phyloP scores from a whole-genome alignment of 2,329 filamentous ascomycete genomes.

The Chaetomiaceae sp. region DNA sequence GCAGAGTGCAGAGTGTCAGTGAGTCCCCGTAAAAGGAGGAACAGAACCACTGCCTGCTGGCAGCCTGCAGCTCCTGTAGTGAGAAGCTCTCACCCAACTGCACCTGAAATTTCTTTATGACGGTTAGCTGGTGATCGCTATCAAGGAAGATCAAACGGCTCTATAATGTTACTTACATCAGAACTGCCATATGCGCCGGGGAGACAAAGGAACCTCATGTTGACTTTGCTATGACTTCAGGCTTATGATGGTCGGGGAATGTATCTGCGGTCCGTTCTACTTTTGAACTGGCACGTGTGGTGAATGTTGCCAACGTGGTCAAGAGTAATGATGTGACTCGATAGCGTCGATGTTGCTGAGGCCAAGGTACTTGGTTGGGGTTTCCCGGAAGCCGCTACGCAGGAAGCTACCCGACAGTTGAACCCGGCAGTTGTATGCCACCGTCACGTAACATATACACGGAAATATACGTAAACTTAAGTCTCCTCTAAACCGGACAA shows the following conservation, averaged over 20 bases:
- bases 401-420: background rate
- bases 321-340: background rate
- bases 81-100: slow-evolving; percentile 41
- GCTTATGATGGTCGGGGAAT: background rate
- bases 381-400: too few species aligned
- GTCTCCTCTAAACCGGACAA: background rate
- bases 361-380: background rate
- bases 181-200: slow-evolving; percentile 56
- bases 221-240: background rate
- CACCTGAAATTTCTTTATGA: slow-evolving; percentile 49
- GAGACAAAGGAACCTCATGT: slow-evolving; percentile 54
- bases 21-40: too few species aligned
- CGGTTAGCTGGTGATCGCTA: background rate
- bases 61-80: background rate
- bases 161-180: slow-evolving; percentile 38
- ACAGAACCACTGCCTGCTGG: too few species aligned
- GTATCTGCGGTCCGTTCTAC: background rate
- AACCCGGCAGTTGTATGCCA: background rate
- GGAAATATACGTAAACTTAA: background rate
- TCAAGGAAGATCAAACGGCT: background rate
- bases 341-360: background rate
- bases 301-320: background rate
- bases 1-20: too few species aligned
- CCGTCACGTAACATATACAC: background rate
- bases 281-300: background rate